Percentiles rank a stretch among this genome's conserved stretches.
Conservation (phyloP, 129 eudicot species). For the Lactuca sativa region DNA sequence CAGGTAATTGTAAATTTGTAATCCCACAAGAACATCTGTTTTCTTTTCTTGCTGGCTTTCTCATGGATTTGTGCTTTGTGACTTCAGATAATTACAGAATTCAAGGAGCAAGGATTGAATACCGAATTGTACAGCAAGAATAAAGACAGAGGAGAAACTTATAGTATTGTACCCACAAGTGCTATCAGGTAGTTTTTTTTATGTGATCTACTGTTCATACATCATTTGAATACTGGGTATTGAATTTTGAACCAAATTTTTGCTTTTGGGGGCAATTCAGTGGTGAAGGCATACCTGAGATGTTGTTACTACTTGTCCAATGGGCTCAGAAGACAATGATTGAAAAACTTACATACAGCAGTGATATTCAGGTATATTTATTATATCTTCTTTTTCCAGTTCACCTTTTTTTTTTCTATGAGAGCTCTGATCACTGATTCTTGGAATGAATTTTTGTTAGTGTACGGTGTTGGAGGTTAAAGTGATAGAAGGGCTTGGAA, state of each 20-base stretch:
- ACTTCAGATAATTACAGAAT: constrained; percentile 68
- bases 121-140: constrained; percentile 88
- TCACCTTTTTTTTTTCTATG: not conserved
- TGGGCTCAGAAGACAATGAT: constrained; percentile 98
- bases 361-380: constrained; percentile 56
- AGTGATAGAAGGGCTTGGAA: constrained; percentile 97
- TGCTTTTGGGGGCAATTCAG: constrained; percentile 42
- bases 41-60: constrained; percentile 6
- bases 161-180: constrained; percentile 90
- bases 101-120: constrained; percentile 91
- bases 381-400: constrained; percentile 13
- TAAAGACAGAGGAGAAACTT: constrained; percentile 93
- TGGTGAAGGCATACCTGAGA: constrained; percentile 97
- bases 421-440: constrained; percentile 6
- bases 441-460: constrained; percentile 39
- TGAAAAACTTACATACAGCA: constrained; percentile 72
- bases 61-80: constrained; percentile 21
- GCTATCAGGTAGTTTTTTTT: constrained; percentile 67
- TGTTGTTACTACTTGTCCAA: constrained; percentile 67
- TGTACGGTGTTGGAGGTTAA: constrained; percentile 99
- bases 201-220: not conserved
- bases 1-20: constrained; percentile 35
- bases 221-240: constrained; percentile 4
- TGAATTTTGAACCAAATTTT: constrained; percentile 13
- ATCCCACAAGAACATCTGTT: not conserved